phyloP scores from a whole-genome alignment of 2,329 filamentous ascomycete genomes.

The Fusarium setosum region DNA sequence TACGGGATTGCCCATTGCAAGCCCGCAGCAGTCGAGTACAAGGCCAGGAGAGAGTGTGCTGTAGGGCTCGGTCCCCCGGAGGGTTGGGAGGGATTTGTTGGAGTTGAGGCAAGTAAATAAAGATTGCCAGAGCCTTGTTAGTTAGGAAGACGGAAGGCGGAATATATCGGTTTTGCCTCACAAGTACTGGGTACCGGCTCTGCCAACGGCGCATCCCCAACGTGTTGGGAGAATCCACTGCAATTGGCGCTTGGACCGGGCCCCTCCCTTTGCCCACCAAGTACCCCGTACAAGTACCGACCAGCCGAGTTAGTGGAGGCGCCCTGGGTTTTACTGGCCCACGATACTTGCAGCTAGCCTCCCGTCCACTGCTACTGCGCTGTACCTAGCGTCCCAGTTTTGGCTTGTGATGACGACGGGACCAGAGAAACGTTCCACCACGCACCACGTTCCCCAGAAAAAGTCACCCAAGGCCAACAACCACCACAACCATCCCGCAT shows the following conservation, averaged over 20 bases:
- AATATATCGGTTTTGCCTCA: conserved; percentile 40
- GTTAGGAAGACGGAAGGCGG: conserved; percentile 24
- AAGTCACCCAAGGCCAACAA: conserved; percentile 9
- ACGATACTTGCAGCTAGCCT: not conserved
- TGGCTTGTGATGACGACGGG: conserved; percentile 39
- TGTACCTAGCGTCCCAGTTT: conserved; percentile 17
- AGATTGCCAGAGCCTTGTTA: not conserved
- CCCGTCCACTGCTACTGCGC: no score
- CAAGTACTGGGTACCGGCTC: conserved; percentile 20
- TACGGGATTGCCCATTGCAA: conserved; percentile 29
- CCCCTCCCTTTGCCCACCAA: conserved; percentile 1
- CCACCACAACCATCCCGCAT: conserved; percentile 18
- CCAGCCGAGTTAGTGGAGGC: not conserved
- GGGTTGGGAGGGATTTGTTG: not conserved
- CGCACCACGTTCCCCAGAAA: conserved; percentile 18
- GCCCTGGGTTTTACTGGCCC: not conserved
- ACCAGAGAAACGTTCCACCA: conserved; percentile 23
- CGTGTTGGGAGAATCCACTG: conserved; percentile 39
- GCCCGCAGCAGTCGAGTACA: conserved; percentile 3
- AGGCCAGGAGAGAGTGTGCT: not conserved
- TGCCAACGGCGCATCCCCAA: conserved; percentile 35
- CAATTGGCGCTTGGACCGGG: conserved; percentile 39
- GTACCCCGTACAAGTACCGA: conserved; percentile 17
- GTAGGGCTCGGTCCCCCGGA: not conserved
- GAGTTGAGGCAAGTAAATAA: conserved; percentile 5